Evolutionary conservation across 1,139 yeast species (phyloP).

Genomic region (Sugiyamaella pinicola): DNA sequence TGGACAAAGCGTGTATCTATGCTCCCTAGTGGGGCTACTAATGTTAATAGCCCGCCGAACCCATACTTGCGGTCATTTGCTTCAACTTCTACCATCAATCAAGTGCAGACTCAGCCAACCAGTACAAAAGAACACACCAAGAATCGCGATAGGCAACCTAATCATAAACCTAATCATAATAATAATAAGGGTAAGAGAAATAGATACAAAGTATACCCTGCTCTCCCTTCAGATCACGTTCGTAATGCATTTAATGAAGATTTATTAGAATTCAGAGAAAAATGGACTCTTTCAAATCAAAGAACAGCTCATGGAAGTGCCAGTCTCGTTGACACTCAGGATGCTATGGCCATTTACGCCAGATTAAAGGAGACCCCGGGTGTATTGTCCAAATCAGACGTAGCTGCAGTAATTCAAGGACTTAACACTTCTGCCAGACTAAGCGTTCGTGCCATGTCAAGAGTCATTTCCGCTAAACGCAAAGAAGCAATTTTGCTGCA

Average conservation of each 20-base stretch:
- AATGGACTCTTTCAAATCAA: slow-evolving; percentile 29
- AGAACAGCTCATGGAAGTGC: slow-evolving; percentile 27
- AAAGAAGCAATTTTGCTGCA: slow-evolving; percentile 23
- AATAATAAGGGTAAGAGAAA: not conserved
- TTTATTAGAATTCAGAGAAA: slow-evolving; percentile 22
- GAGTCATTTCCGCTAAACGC: slow-evolving; percentile 29
- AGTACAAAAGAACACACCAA: not conserved
- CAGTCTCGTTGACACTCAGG: slow-evolving; percentile 31
- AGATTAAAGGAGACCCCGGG: slow-evolving; percentile 30
- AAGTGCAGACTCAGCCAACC: not conserved
- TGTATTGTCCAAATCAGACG: slow-evolving; percentile 30
- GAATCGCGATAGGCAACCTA: not conserved
- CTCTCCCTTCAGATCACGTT: slow-evolving; percentile 18
- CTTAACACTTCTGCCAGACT: slow-evolving; percentile 35
- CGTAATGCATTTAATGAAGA: slow-evolving; percentile 23
- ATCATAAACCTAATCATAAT: slow-evolving; percentile 7
- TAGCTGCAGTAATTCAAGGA: slow-evolving; percentile 35
- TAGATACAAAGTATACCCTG: not conserved
- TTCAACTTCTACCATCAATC: slow-evolving; percentile 1
- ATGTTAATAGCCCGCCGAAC: not conserved
- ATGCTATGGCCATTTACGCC: slow-evolving; percentile 35
- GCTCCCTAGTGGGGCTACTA: slow-evolving; percentile 6
- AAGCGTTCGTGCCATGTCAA: slow-evolving; percentile 24
- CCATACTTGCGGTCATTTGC: slow-evolving; percentile 1
- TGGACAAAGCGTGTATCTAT: slow-evolving; percentile 16